Evolutionary conservation across 257 asterid species (phyloP).

Genomic region (Solanum stenotomum): DNA sequence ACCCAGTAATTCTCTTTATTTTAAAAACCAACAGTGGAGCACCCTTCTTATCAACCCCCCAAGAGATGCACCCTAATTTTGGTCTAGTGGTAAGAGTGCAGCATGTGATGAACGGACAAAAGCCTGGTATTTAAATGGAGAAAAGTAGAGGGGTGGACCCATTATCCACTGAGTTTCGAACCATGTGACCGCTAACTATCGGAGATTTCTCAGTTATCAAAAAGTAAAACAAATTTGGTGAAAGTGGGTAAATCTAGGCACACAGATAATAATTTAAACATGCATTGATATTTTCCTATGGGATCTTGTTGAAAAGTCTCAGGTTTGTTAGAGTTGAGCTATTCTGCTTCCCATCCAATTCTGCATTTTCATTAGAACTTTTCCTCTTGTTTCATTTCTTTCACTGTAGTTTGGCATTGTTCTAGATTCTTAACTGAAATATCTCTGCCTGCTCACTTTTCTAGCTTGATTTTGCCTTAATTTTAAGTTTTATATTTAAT

Average conservation of each 20-base stretch:
- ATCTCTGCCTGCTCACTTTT: not conserved
- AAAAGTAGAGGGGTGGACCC: not conserved
- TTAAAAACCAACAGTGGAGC: not conserved
- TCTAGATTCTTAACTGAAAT: not conserved
- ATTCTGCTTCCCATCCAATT: not conserved
- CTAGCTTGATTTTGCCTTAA: not conserved
- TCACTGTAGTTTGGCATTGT: not conserved
- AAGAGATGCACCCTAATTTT: not conserved
- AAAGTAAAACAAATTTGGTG: not conserved
- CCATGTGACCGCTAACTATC: not conserved
- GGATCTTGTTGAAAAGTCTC: not conserved
- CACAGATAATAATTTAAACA: not conserved
- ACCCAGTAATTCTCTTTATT: not conserved
- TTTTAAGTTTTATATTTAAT: not conserved
- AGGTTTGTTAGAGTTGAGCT: not conserved
- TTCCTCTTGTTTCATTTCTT: not conserved
- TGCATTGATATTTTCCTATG: not conserved
- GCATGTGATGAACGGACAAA: not conserved
- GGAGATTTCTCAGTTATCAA: not conserved
- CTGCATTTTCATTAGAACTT: not conserved
- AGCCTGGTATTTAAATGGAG: not conserved
- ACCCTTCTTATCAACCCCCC: not conserved
- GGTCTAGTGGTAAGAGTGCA: not conserved
- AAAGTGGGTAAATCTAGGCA: not conserved
- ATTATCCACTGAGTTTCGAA: not conserved